These are phyloP conservation scores for Penicillium sp. DNA, from an alignment of 2,329 filamentous ascomycete genomes.

Conservation along the genomic window DNA sequence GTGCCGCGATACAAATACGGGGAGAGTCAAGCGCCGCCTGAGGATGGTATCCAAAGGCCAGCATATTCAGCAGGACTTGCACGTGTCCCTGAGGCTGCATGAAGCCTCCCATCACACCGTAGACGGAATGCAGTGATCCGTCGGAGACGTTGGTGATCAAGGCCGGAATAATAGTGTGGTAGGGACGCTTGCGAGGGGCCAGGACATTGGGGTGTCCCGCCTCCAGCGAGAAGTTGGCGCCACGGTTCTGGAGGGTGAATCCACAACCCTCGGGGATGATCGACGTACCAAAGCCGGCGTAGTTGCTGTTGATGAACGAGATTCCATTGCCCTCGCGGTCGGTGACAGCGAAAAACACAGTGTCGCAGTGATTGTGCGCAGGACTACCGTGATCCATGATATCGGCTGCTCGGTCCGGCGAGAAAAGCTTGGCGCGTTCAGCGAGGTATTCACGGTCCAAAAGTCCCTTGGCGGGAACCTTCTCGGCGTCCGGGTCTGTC, in stretches of 20 bases:
- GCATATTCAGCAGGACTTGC: slow-evolving; percentile 84
- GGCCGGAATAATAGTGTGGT: slow-evolving; percentile 96
- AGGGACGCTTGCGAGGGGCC: slow-evolving; percentile 78
- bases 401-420: slow-evolving; percentile 47
- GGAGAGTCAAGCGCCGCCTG: slow-evolving; percentile 89
- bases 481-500: slow-evolving; percentile 62
- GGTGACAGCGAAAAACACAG: slow-evolving; percentile 85
- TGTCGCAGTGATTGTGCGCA: slow-evolving; percentile 80
- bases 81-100: slow-evolving; percentile 98
- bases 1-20: slow-evolving; percentile 79
- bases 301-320: slow-evolving; percentile 96
- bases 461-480: slow-evolving; percentile 64
- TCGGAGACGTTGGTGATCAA: slow-evolving; percentile 74
- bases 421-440: slow-evolving; percentile 59
- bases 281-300: slow-evolving; percentile 73
- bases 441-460: slow-evolving; percentile 70
- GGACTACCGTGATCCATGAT: slow-evolving; percentile 68
- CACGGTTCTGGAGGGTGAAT: slow-evolving; percentile 92
- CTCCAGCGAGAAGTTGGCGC: slow-evolving; percentile 71
- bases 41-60: slow-evolving; percentile 72
- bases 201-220: slow-evolving; percentile 70
- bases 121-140: slow-evolving; percentile 71
- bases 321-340: slow-evolving; percentile 82
- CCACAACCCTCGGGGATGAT: slow-evolving; percentile 83
- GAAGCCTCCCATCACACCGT: slow-evolving; percentile 96